Base-by-base conservation (phyloP, 192 early-diverging fungal species). In the Coemansia sp. region DNA sequence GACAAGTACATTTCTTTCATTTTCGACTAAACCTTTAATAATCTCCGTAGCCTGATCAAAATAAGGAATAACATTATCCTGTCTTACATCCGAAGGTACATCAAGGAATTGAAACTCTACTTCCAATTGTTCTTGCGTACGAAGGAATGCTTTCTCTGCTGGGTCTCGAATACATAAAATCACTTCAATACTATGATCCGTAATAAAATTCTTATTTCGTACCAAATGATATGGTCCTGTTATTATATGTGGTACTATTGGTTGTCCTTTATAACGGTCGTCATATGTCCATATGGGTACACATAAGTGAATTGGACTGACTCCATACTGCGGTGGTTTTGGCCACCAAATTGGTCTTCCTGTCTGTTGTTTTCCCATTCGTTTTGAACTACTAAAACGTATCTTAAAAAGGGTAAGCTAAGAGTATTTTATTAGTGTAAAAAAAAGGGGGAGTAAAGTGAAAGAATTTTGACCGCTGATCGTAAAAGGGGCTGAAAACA, bases 191-290 rank as follows among this genome's bases (percentile, higher is more conserved):
- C 80, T 77, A 4, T 80, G 63, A 10, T 54, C 49, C 54, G 85
- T 64, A 2, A 97, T 71, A 18, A 78, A 58, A 10, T 85, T 75
- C 7, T 68, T 62, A 53, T 92, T 85, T 28, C 86, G 82, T 16
- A 88, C 86, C 26, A 85, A 74, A 47, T 85, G 83, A 74, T 89
- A 92, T 7, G 94, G 94, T 0, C 94, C 94, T 1, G 94, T 85
- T 32, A 84, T 88, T 14, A 97, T 68, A 28, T 74, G 61, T 18
- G 64, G 77, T 4, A 80, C 44, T n/a, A 80, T 67, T 10, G 77
- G 60, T 31, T 80, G 77, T 5, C 67, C 71, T 18, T 12, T 34
- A 54, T 80, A 74, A 19, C 77, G 60, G 61, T 80, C 77, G 21
- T 74, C 68, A 62, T 80, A 67, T 18, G 54, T 41, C 77, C 77